Evolutionary conservation across 2,329 filamentous ascomycete species (phyloP).

Genomic region (Talaromyces sp.): DNA sequence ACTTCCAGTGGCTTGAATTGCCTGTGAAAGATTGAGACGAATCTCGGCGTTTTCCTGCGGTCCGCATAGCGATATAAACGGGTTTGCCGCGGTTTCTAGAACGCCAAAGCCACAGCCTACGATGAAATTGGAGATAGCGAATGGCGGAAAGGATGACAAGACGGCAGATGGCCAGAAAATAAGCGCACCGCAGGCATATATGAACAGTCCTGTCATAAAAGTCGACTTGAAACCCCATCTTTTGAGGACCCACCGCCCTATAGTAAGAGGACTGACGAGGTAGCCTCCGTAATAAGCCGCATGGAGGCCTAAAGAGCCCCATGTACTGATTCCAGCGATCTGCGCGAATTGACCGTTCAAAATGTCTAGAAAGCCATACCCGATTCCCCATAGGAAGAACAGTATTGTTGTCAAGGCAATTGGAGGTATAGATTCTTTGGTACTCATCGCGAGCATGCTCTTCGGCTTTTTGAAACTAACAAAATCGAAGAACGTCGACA

Average conservation of each 20-base stretch:
- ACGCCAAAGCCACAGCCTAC: constrained; percentile 59
- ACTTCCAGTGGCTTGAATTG: constrained; percentile 59
- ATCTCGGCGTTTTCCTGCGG: constrained; percentile 59
- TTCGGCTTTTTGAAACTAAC: constrained; percentile 57
- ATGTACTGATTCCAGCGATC: constrained; percentile 42
- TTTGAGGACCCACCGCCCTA: constrained; percentile 55
- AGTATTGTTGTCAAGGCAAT: constrained; percentile 68
- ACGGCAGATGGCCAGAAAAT: constrained; percentile 65
- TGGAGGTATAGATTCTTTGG: constrained; percentile 56
- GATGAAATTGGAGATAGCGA: constrained; percentile 61
- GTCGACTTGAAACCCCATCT: constrained; percentile 61
- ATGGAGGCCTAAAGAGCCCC: constrained; percentile 50
- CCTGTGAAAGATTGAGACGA: constrained; percentile 59
- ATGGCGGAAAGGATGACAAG: constrained; percentile 58
- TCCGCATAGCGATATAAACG: constrained; percentile 61
- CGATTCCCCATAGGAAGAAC: constrained; percentile 87
- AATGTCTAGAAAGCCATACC: constrained; percentile 80
- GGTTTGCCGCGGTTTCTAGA: constrained; percentile 59
- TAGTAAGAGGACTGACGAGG: constrained; percentile 52
- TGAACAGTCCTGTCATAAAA: constrained; percentile 57
- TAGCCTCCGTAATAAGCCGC: constrained; percentile 61
- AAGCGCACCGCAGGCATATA: constrained; percentile 61
- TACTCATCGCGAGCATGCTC: constrained; percentile 58
- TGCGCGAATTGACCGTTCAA: constrained; percentile 64
- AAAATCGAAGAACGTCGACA: constrained; percentile 60